These are phyloP conservation scores for Xylaria arbuscula DNA, from an alignment of 2,329 filamentous ascomycete species.

Conservation along the genomic window DNA sequence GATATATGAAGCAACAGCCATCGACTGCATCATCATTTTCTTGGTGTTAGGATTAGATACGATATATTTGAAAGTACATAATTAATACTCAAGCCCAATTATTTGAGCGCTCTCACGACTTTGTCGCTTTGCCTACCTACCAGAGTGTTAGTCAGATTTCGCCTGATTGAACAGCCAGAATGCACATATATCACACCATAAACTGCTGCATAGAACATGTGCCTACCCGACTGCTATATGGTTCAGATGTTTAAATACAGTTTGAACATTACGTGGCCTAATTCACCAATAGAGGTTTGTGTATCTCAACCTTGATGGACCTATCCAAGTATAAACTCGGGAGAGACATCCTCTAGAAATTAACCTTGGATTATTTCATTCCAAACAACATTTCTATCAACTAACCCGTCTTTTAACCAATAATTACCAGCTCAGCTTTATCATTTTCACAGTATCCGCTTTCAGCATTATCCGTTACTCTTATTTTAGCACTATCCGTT, in stretches of 20 bases:
- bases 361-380: no score
- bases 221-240: no score
- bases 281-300: neutral
- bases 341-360: no score
- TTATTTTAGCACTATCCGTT: neutral
- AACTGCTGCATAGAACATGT: neutral
- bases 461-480: neutral
- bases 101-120: no score
- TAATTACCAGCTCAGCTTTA: neutral
- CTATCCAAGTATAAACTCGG: neutral
- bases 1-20: no score
- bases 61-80: no score
- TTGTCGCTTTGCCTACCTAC: no score
- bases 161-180: conserved; percentile 19
- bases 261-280: neutral
- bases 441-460: neutral
- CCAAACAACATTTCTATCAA: neutral
- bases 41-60: no score
- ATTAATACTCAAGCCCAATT: no score
- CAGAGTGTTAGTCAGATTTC: conserved; percentile 31
- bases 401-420: neutral
- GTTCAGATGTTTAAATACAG: neutral
- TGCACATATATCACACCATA: conserved; percentile 17
- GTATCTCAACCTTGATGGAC: neutral
- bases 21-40: no score